Percentiles rank a stretch among this genome's conserved stretches.
phyloP scores from a whole-genome alignment of 345 rosid genomes.

The Dimocarpus longan region DNA sequence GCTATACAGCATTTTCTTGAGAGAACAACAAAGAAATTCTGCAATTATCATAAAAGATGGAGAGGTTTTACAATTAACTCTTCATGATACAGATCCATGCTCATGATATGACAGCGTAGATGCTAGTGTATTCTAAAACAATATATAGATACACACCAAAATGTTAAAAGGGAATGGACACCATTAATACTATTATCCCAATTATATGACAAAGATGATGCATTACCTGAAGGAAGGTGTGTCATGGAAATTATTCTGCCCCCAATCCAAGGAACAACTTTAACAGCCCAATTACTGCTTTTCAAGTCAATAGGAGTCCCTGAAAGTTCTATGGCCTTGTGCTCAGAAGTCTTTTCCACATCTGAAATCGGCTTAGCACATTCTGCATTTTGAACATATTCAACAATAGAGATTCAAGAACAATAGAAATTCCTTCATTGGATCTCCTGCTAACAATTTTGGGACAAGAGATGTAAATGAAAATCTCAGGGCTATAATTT shows the following conservation, averaged over 20 bases:
- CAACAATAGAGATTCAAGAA: conserved; percentile 10
- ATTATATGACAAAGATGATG: neutral
- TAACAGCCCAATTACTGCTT: conserved; percentile 70
- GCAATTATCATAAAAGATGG: no score
- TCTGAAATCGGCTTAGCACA: conserved; percentile 57
- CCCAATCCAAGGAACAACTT: conserved; percentile 92
- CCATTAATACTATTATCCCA: neutral
- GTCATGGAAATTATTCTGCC: conserved; percentile 92
- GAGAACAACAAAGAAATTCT: no score
- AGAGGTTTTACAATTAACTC: no score
- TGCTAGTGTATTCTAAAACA: neutral
- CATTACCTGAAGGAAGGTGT: conserved; percentile 84
- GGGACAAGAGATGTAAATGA: neutral
- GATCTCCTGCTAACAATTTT: neutral
- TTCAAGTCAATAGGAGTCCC: conserved; percentile 59
- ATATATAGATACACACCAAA: neutral
- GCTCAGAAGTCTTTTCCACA: conserved; percentile 53
- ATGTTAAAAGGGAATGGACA: neutral
- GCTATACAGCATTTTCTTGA: no score
- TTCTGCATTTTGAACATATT: conserved; percentile 46
- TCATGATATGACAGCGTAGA: neutral
- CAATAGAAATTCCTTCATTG: neutral
- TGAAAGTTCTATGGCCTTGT: conserved; percentile 69
- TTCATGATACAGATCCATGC: neutral
- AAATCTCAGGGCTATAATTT: neutral